Conservation (phyloP, 805 yeast genomes). For the Grigorovia yakushimaensis region DNA sequence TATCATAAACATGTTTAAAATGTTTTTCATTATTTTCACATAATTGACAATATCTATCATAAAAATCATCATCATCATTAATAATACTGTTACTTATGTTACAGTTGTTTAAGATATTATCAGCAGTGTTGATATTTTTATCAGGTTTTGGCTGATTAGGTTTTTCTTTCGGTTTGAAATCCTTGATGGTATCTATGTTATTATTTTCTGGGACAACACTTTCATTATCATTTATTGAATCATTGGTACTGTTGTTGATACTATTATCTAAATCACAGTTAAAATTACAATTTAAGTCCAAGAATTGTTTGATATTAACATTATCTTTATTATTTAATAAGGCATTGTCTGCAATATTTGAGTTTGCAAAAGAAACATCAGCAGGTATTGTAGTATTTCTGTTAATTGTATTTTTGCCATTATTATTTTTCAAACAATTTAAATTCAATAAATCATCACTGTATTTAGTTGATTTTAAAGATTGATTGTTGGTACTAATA, state of each 20-base stretch:
- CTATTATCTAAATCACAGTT: constrained; percentile 17
- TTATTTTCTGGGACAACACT: not conserved
- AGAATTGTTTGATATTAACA: constrained; percentile 1
- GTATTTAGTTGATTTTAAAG: not conserved
- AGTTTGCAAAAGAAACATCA: too few relatives aligned
- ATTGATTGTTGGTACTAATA: not conserved
- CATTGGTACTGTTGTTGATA: not conserved
- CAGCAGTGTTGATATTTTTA: not conserved
- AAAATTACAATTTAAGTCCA: constrained; percentile 17
- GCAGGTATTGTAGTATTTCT: not conserved
- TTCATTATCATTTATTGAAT: not conserved
- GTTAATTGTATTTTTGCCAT: not conserved
- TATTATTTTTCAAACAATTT: not conserved
- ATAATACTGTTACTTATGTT: not conserved
- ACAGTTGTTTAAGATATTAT: not conserved
- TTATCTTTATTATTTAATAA: not conserved
- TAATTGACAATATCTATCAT: constrained; percentile 27
- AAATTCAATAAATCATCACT: not conserved
- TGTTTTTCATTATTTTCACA: constrained; percentile 17
- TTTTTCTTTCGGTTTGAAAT: too few relatives aligned
- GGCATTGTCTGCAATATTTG: not conserved
- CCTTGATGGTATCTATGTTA: constrained; percentile 5
- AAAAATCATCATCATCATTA: constrained; percentile 16
- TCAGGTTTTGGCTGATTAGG: too few relatives aligned
- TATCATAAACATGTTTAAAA: constrained; percentile 1